Evolutionary conservation across 106 monocot genomes (phyloP), one percentile per base, ranked within the genome.

Genomic region (Chionographis japonica): DNA sequence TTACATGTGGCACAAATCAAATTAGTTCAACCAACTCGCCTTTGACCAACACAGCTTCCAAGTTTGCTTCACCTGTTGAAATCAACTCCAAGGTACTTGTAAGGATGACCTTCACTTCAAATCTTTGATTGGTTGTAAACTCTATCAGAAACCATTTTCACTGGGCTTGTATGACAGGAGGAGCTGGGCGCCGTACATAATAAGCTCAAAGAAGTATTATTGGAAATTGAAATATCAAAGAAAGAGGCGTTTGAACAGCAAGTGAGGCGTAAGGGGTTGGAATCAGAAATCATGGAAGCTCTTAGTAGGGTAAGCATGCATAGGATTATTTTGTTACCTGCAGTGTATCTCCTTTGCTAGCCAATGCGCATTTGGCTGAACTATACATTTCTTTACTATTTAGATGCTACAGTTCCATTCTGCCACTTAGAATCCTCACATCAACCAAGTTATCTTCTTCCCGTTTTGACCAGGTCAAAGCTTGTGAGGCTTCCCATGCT

Each of bases 221-320:
- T 6, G 19, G 77, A 91, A 71, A 65, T 66, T 66, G 82, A 75
- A 43, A 71, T n/a, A 56, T 82, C 79, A 69, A 84, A 76, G 62
- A 58, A 63, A 37, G 56, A 58, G 50, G 76, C 86, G 36, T 76
- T 72, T 73, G 12, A 12, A 60, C 82, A 87, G 37, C 60, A 75
- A 20, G 18, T 59, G 16, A 84, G 63, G 65, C 58, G 78, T 11
- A 84, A 62, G 58, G 56, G 79, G 52, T 37, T 80, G 62, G 85
- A 93, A 77, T 71, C 54, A 56, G 74, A 75, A 64, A 54, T 41
- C 46, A 4, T 43, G 3, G 64, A 81, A 76, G 80, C 75, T 60
- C 49, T 73, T 12, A 70, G 68, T 37, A 73, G 57, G 74, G 85
- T 92, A 62, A 37, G 66, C 36, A 63, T 66, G 17, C 37, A 39